Evolutionary conservation across 2,329 filamentous ascomycete species (phyloP).

Genomic region (Calonectria hongkongensis): DNA sequence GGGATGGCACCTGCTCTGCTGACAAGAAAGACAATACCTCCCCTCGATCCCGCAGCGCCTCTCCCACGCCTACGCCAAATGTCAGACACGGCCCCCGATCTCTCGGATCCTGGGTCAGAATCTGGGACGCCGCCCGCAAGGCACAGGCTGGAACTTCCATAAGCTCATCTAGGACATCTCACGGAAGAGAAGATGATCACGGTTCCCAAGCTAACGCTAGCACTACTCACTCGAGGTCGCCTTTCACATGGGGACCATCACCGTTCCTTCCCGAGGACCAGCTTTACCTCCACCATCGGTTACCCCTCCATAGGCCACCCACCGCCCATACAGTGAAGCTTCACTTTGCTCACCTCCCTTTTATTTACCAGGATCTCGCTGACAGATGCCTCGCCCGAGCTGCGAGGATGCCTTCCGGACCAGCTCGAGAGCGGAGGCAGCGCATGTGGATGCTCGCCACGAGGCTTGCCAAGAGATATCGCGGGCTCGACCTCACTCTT

Average conservation of each 20-base stretch:
- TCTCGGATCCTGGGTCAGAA: slow-evolving; percentile 17
- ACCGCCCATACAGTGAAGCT: slow-evolving; percentile 14
- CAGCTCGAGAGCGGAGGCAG: slow-evolving; percentile 20
- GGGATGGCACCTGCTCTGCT: background rate
- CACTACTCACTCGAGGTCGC: background rate
- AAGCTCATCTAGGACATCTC: background rate
- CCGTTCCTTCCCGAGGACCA: slow-evolving; percentile 42
- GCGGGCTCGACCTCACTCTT: slow-evolving; percentile 28
- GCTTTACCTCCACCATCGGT: slow-evolving; percentile 40
- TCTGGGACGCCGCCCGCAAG: slow-evolving; percentile 13
- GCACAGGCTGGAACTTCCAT: background rate
- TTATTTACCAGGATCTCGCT: slow-evolving; percentile 39
- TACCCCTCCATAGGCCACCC: slow-evolving; percentile 38
- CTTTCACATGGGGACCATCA: background rate
- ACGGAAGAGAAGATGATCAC: background rate
- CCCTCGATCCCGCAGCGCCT: background rate
- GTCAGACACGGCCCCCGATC: background rate
- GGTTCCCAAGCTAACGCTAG: background rate
- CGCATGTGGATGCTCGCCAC: slow-evolving; percentile 40
- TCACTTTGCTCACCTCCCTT: slow-evolving; percentile 34
- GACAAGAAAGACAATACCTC: background rate
- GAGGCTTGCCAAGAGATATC: slow-evolving; percentile 35
- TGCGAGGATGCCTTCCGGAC: slow-evolving; percentile 19
- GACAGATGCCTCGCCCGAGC: slow-evolving; percentile 35
- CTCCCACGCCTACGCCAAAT: background rate